These are phyloP conservation scores for Trichoderma endophyticum DNA, from an alignment of 2,329 filamentous ascomycete genomes.

Conservation along the genomic window DNA sequence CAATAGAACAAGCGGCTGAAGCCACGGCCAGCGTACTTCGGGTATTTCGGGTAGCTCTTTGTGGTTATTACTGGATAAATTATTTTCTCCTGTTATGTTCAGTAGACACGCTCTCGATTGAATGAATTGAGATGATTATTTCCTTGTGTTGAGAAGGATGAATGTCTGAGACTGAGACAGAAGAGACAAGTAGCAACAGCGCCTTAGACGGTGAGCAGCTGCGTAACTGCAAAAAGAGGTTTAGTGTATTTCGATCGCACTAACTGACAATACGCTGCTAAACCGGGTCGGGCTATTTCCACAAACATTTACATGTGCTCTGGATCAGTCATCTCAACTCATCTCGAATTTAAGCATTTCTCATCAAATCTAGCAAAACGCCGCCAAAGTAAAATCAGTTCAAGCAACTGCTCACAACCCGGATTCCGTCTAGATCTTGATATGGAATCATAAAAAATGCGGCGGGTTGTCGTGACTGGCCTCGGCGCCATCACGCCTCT, in stretches of 20 bases:
- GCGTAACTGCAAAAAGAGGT: neutral
- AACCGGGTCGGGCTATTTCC: neutral
- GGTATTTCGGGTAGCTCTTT: neutral
- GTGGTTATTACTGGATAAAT: no score
- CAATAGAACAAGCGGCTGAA: neutral
- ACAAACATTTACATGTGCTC: neutral
- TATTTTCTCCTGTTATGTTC: neutral
- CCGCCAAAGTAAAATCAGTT: neutral
- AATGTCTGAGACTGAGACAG: neutral
- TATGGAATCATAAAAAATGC: slow-evolving; percentile 49
- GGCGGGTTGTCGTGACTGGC: slow-evolving; percentile 80
- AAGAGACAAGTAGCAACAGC: neutral
- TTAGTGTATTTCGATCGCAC: neutral
- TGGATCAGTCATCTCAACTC: neutral
- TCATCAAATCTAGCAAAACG: neutral
- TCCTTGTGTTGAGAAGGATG: neutral
- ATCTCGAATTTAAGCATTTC: neutral
- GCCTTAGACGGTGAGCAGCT: neutral
- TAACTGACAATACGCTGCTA: slow-evolving; percentile 10
- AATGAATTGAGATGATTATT: neutral
- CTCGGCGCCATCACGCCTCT: slow-evolving; percentile 80
- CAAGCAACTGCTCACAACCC: neutral
- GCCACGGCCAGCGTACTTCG: neutral
- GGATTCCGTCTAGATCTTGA: slow-evolving; percentile 17
- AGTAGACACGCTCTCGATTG: neutral